A percentile compares a stretch with the other conserved stretches of the same genome.
phyloP scores from a whole-genome alignment of 1,139 yeast genomes.

The Debaryomyces robertsiae region DNA sequence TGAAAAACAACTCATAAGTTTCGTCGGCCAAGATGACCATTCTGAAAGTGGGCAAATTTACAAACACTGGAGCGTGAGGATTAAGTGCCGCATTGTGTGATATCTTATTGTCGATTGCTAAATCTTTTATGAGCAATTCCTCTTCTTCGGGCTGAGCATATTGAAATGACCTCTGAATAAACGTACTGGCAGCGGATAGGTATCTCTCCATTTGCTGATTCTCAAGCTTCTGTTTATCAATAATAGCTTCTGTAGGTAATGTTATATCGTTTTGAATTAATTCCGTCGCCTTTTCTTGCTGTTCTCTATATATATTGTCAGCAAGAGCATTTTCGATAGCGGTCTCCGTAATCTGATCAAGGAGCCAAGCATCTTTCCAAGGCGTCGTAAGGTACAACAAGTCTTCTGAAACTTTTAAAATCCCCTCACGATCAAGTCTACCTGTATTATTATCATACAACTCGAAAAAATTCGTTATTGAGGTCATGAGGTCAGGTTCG shows the following conservation, averaged over 20 bases:
- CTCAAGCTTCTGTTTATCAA: conserved; percentile 64
- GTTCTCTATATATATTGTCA: conserved; percentile 50
- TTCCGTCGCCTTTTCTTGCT: conserved; percentile 21
- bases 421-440: conserved; percentile 73
- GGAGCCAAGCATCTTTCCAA: conserved; percentile 67
- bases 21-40: conserved; percentile 96
- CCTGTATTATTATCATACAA: conserved; percentile 72
- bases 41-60: conserved; percentile 86
- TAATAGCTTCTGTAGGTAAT: conserved; percentile 59
- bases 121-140: conserved; percentile 45
- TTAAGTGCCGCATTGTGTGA: conserved; percentile 76
- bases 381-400: conserved; percentile 79
- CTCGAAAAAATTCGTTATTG: conserved; percentile 76
- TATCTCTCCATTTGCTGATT: conserved; percentile 79
- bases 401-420: conserved; percentile 85
- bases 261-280: conserved; percentile 37
- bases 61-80: conserved; percentile 72
- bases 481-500: conserved; percentile 74
- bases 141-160: conserved; percentile 73
- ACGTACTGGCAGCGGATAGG: conserved; percentile 82
- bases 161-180: conserved; percentile 86
- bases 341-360: conserved; percentile 61
- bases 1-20: conserved; percentile 82
- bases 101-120: conserved; percentile 41
- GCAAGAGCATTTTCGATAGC: conserved; percentile 68